phyloP scores from a whole-genome alignment of 177 flowering plant genomes.

The Telopea speciosissima region DNA sequence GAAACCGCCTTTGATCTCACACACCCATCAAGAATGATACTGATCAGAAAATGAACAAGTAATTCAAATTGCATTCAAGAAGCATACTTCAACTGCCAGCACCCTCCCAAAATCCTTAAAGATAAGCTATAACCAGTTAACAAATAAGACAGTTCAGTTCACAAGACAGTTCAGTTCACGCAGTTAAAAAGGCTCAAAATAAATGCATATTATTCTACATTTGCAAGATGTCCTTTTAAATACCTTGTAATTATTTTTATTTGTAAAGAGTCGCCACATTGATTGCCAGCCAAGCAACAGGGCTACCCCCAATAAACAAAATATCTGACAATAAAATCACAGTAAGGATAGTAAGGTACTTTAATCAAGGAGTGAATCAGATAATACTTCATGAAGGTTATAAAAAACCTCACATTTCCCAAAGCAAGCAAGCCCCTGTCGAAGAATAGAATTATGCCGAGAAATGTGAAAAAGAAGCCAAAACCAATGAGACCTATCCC shows the following conservation, averaged over 20 bases:
- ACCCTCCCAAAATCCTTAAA: neutral
- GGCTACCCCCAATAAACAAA: slow-evolving; percentile 54
- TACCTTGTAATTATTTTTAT: slow-evolving; percentile 61
- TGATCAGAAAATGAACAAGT: neutral
- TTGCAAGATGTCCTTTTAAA: neutral
- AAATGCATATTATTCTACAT: too few species aligned
- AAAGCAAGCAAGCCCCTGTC: slow-evolving; percentile 84
- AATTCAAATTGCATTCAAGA: neutral
- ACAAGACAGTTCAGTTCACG: neutral
- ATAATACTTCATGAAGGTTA: slow-evolving; percentile 1
- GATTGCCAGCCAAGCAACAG: slow-evolving; percentile 66
- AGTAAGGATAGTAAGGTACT: neutral
- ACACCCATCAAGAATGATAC: neutral
- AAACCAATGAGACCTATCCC: slow-evolving; percentile 79
- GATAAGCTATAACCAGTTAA: neutral
- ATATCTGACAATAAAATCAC: slow-evolving; percentile 33
- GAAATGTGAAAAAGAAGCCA: slow-evolving; percentile 66
- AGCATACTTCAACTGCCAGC: too few species aligned
- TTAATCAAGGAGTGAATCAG: neutral
- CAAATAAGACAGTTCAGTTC: neutral
- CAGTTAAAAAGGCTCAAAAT: neutral
- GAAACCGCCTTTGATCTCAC: neutral
- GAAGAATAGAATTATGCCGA: slow-evolving; percentile 68
- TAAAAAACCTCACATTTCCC: slow-evolving; percentile 55
- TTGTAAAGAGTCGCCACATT: slow-evolving; percentile 55